A percentile compares a stretch with the other conserved stretches of the same genome.
These are phyloP conservation scores for Lachnellula occidentalis DNA, from an alignment of 2,329 filamentous ascomycete species.

Conservation along the genomic window DNA sequence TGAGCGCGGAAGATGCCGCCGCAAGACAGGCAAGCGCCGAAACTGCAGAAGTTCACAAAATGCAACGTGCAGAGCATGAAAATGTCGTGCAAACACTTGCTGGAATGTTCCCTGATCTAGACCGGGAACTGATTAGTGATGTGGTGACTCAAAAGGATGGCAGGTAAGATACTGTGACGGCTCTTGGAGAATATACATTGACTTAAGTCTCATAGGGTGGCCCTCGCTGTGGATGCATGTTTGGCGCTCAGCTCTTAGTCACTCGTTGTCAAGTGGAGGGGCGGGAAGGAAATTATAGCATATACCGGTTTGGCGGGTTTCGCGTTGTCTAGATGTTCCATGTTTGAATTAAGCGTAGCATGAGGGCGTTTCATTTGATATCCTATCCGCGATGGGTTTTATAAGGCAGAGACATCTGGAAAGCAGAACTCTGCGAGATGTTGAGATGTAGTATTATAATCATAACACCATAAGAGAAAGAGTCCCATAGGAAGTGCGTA, in stretches of 20 bases:
- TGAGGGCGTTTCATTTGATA: slow-evolving; percentile 10
- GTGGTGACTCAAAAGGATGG: slow-evolving; percentile 95
- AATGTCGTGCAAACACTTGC: slow-evolving; percentile 91
- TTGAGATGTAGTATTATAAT: slow-evolving; percentile 8
- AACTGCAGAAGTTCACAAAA: slow-evolving; percentile 75
- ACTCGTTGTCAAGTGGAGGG: neutral
- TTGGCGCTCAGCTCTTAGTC: slow-evolving; percentile 52
- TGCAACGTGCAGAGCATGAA: slow-evolving; percentile 78
- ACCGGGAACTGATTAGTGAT: slow-evolving; percentile 91
- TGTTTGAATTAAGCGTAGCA: slow-evolving; percentile 12
- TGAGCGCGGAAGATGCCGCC: slow-evolving; percentile 80
- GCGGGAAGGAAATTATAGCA: slow-evolving; percentile 5
- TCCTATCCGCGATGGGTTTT: neutral
- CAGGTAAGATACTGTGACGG: slow-evolving; percentile 52
- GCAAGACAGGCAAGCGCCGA: slow-evolving; percentile 88
- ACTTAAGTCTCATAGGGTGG: slow-evolving; percentile 52
- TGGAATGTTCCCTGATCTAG: slow-evolving; percentile 94
- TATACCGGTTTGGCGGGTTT: neutral
- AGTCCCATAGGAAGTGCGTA: neutral
- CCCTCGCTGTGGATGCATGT: slow-evolving; percentile 80
- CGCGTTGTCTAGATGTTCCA: slow-evolving; percentile 1
- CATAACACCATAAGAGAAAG: neutral
- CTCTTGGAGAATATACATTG: slow-evolving; percentile 8
- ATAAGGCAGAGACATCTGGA: slow-evolving; percentile 1
- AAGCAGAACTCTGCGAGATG: slow-evolving; percentile 2